Evolutionary conservation across 2,329 filamentous ascomycete species (phyloP).

Genomic region (Sporothrix protearum): DNA sequence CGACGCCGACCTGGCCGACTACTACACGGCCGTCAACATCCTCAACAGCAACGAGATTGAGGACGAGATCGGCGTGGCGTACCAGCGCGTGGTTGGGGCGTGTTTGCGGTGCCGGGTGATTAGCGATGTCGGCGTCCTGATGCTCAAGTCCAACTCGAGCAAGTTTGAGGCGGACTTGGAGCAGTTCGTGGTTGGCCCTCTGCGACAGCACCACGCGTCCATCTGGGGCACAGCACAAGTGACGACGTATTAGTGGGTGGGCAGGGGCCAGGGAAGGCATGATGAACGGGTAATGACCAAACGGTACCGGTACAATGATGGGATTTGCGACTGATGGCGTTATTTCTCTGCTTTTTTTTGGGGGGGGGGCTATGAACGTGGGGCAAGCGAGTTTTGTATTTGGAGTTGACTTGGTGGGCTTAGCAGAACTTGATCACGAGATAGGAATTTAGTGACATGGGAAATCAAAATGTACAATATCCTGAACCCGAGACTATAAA

Average conservation of each 20-base stretch:
- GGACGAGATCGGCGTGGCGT: slow-evolving; percentile 26
- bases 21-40: slow-evolving; percentile 26
- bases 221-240: slow-evolving; percentile 24
- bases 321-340: no score
- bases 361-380: no score
- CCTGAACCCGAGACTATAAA: no score
- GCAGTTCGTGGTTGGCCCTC: slow-evolving; percentile 26
- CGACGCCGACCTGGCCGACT: slow-evolving; percentile 26
- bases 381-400: no score
- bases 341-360: no score
- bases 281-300: no score
- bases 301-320: no score
- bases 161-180: slow-evolving; percentile 26
- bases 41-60: slow-evolving; percentile 27
- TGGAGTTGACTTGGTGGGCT: no score
- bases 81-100: slow-evolving; percentile 26
- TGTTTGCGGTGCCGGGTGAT: slow-evolving; percentile 26
- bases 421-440: no score
- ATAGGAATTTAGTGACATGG: no score
- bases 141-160: slow-evolving; percentile 23
- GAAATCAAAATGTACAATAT: no score
- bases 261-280: neutral
- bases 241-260: slow-evolving; percentile 17
- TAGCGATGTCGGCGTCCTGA: slow-evolving; percentile 21
- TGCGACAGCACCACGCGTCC: slow-evolving; percentile 24